Percentiles rank a stretch among this genome's conserved stretches.
phyloP scores from a whole-genome alignment of 495 filamentous ascomycete species.

The Penicillium salamii region DNA sequence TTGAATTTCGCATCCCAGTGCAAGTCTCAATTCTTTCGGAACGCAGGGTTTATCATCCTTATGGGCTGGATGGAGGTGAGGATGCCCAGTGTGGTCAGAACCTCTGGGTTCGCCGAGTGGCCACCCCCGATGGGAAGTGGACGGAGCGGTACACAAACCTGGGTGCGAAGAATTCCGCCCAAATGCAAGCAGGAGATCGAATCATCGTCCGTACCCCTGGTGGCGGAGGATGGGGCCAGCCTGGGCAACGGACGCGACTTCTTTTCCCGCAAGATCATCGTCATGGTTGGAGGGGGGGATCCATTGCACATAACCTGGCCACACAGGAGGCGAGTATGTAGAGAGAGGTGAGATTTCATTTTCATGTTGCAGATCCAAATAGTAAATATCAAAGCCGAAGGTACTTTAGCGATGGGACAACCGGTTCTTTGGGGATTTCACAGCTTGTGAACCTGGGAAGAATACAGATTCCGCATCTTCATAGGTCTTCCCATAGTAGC shows the following conservation, averaged over 20 bases:
- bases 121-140: constrained; percentile 17
- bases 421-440: too few relatives aligned
- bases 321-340: constrained; percentile 34
- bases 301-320: constrained; percentile 22
- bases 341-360: too few relatives aligned
- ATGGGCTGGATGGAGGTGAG: constrained; percentile 80
- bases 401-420: too few relatives aligned
- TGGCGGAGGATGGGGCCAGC: constrained; percentile 43
- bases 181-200: constrained; percentile 76
- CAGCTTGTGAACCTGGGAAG: too few relatives aligned
- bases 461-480: too few relatives aligned
- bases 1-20: constrained; percentile 50
- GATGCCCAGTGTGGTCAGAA: constrained; percentile 49
- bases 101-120: constrained; percentile 52
- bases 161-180: constrained; percentile 82
- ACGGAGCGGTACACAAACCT: constrained; percentile 70
- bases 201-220: constrained; percentile 62
- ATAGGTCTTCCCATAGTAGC: too few relatives aligned
- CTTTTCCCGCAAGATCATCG: constrained; percentile 19
- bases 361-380: too few relatives aligned
- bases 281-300: constrained; percentile 30
- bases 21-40: constrained; percentile 87
- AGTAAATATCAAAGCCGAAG: too few relatives aligned
- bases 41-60: constrained; percentile 78
- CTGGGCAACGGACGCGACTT: constrained; percentile 12